Percentiles rank a stretch among this genome's conserved stretches.
Evolutionary conservation across 78 protist genomes (phyloP).

Genomic region (Diacronema lutheri): DNA sequence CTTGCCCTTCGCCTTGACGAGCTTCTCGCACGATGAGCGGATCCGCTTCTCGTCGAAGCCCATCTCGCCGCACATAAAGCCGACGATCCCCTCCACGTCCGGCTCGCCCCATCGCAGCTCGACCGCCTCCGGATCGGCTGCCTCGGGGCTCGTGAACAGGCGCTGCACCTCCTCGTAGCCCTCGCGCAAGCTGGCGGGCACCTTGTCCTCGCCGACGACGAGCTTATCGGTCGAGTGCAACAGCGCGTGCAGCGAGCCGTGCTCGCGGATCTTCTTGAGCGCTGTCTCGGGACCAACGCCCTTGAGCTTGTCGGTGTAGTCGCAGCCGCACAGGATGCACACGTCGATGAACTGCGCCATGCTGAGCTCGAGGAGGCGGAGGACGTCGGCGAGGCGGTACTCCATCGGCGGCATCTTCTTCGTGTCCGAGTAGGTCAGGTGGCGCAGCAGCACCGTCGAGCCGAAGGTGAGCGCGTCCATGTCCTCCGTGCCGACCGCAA

Average conservation of each 20-base stretch:
- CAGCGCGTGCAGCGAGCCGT: neutral
- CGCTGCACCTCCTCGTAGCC: conserved; percentile 18
- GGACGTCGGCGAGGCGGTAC: conserved; percentile 58
- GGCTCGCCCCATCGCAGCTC: conserved; percentile 32
- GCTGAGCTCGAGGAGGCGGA: conserved; percentile 72
- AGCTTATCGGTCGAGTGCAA: too few relatives aligned
- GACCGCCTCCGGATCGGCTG: neutral
- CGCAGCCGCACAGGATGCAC: conserved; percentile 82
- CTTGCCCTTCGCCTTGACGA: neutral
- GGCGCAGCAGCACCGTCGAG: conserved; percentile 66
- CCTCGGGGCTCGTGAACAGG: conserved; percentile 32
- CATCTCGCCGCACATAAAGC: conserved; percentile 26
- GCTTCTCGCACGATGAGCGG: neutral
- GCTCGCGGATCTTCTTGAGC: conserved; percentile 10
- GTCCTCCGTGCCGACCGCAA: conserved; percentile 94
- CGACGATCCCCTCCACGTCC: conserved; percentile 23
- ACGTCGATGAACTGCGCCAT: conserved; percentile 92
- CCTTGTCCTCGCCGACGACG: too few relatives aligned
- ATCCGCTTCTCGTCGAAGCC: conserved; percentile 20
- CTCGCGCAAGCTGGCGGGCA: too few relatives aligned
- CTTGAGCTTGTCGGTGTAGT: conserved; percentile 33
- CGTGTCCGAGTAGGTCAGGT: conserved; percentile 77
- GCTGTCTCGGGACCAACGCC: conserved; percentile 53
- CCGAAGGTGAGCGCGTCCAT: conserved; percentile 98
- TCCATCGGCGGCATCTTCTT: conserved; percentile 82